Evolutionary conservation across 495 filamentous ascomycete genomes (phyloP), one percentile per base, ranked within the genome.

Genomic region (Terfezia claveryi): DNA sequence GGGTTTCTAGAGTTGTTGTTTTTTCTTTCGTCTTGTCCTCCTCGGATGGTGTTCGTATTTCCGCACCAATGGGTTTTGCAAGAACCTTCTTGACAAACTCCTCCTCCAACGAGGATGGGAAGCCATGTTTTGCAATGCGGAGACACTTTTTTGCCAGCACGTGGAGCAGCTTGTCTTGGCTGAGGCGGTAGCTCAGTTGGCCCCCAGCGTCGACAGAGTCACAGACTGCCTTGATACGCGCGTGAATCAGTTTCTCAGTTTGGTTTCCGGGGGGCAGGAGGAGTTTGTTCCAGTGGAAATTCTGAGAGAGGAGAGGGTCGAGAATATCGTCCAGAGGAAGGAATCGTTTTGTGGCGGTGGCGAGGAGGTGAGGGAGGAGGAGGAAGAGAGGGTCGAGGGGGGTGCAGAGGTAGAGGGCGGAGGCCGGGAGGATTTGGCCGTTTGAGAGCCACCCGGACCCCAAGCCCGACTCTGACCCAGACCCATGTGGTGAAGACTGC

Each of bases 51-150:
- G 85, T 82, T 20, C 87, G 66, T 0, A 77, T 76, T 1, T 69
- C 68, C 3, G 71, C 68, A 27, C 49, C 49, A 0, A 62, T 37
- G 0, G 91, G 91, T 50, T 76, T 75, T 54, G 85, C 81, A 27
- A 96, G 68, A n/a, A 76, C 74, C 58, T 81, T 80, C 17, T 69
- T 72, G 11, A 99, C 76, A 61, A 93, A 91, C 32, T 77, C 79
- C 44, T 93, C 81, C 65, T 95, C 92, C 73, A 96, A 74, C 60
- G 83, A 94, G 44, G 69, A 67, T 10, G 91, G 87, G 36, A 95
- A 66, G 0, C 69, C 70, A 5, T 5, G 14, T 8, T 70, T 67
- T 17, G 73, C 72, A 76, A 94, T 85, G 0, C 70, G 73, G 54
- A 74, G 70, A 16, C 87, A 87, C 64, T 94, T 96, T 14, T 61